These are phyloP conservation scores for Cryptococcus jaspeensis DNA, from an alignment of 1,284 basidiomycete species.

Conservation along the genomic window DNA sequence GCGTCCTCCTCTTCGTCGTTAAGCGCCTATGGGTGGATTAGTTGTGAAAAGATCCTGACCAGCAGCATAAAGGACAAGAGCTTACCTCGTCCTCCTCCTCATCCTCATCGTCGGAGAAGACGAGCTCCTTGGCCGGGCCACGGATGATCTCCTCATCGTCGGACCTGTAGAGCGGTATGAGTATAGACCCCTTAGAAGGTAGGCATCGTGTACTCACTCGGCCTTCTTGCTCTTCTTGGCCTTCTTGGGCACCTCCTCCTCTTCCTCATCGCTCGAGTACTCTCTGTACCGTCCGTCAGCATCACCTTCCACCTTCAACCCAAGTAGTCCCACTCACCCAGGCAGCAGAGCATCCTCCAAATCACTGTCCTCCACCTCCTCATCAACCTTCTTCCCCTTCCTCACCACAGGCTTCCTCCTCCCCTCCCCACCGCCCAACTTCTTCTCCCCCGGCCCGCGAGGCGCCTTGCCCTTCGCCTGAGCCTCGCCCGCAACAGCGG, in stretches of 20 bases:
- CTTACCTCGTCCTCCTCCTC: constrained; percentile 48
- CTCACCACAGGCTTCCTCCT: constrained; percentile 11
- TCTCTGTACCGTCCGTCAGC: constrained; percentile 25
- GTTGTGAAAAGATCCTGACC: not conserved
- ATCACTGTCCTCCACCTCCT: constrained; percentile 45
- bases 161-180: constrained; percentile 2
- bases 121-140: constrained; percentile 61
- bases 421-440: constrained; percentile 4
- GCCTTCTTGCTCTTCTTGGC: constrained; percentile 49
- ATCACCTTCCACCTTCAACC: not conserved
- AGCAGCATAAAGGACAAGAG: not conserved
- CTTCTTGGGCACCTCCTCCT: constrained; percentile 46
- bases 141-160: constrained; percentile 55
- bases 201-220: constrained; percentile 3
- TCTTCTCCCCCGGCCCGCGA: constrained; percentile 21
- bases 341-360: constrained; percentile 43
- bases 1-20: constrained; percentile 42
- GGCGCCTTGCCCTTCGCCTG: constrained; percentile 27
- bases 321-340: constrained; percentile 33
- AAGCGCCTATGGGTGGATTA: constrained; percentile 4
- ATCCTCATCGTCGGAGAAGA: constrained; percentile 61
- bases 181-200: not conserved
- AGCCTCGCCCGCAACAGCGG: constrained; percentile 14
- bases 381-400: constrained; percentile 40
- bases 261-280: constrained; percentile 54